Percentiles rank a stretch among this genome's conserved stretches.
phyloP scores from a whole-genome alignment of 2,329 filamentous ascomycete species.

The Zopfia rhizophila region DNA sequence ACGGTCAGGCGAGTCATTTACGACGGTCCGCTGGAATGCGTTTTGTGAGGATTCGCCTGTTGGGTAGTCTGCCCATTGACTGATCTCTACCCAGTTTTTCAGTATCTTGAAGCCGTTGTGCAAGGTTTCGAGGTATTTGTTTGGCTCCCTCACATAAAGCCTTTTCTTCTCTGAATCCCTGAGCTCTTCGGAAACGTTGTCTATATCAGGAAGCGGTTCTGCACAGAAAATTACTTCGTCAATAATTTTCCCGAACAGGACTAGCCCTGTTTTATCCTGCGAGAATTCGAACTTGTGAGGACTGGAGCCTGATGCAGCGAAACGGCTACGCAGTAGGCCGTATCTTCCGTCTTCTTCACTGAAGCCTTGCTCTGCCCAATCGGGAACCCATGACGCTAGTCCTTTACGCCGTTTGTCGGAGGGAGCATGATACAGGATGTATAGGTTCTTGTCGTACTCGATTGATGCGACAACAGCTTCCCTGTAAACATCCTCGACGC shows the following conservation, averaged over 20 bases:
- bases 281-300: not conserved
- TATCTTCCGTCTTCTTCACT: conserved; percentile 1
- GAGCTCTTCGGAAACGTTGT: not conserved
- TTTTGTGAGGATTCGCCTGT: no score
- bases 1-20: no score
- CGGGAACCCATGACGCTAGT: conserved; percentile 14
- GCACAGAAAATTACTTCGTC: conserved; percentile 3
- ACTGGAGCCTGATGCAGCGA: not conserved
- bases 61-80: no score
- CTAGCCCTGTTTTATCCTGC: not conserved
- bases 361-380: conserved; percentile 9
- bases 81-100: conserved; percentile 9
- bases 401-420: conserved; percentile 5
- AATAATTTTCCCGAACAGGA: conserved; percentile 6
- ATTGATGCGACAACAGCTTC: conserved; percentile 6
- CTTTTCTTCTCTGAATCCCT: no score
- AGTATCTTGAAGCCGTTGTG: not conserved
- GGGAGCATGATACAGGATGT: conserved; percentile 8
- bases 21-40: no score
- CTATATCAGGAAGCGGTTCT: not conserved
- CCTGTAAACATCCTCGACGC: conserved; percentile 12
- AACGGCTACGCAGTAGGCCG: conserved; percentile 1
- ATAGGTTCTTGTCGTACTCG: conserved; percentile 9
- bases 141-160: no score
- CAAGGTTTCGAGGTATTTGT: not conserved